A percentile compares a stretch with the other conserved stretches of the same genome.
Evolutionary conservation across 352 stramenopile species (phyloP).

Genomic region (Phytophthora meadii): DNA sequence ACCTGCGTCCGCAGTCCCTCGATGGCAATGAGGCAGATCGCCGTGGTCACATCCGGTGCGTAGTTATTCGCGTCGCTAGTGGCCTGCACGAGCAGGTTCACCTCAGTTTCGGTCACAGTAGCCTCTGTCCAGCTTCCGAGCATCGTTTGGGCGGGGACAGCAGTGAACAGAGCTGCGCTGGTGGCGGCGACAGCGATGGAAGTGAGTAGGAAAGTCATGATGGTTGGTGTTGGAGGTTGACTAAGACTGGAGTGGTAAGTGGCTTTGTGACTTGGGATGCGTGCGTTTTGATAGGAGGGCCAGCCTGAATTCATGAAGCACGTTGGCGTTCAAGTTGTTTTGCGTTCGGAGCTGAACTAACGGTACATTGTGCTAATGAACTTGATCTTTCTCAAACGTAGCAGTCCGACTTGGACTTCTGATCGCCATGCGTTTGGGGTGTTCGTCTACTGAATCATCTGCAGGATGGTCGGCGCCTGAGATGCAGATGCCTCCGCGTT

Average conservation of each 20-base stretch:
- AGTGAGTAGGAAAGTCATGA: constrained; percentile 19
- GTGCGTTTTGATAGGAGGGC: neutral
- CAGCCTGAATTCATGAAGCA: neutral
- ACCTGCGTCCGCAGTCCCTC: constrained; percentile 43
- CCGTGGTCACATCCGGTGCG: constrained; percentile 31
- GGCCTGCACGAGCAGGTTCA: constrained; percentile 40
- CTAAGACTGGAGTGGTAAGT: constrained; percentile 2
- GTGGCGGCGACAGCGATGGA: neutral
- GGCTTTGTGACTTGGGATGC: constrained; percentile 15
- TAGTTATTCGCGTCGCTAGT: constrained; percentile 42
- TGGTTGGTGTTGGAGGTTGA: neutral
- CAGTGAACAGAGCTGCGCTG: constrained; percentile 9
- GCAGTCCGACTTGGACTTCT: neutral
- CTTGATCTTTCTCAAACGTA: neutral
- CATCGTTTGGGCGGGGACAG: constrained; percentile 21
- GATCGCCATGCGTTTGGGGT: neutral
- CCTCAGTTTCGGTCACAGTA: constrained; percentile 29
- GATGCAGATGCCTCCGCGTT: neutral
- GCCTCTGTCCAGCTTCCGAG: constrained; percentile 30
- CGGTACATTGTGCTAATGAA: neutral
- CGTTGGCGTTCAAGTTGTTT: neutral
- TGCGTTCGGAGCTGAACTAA: neutral
- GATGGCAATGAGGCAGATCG: constrained; percentile 51
- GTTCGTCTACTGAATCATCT: constrained; percentile 2
- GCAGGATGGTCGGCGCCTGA: neutral